A percentile compares a stretch with the other conserved stretches of the same genome.
These are phyloP conservation scores for Massarina eburnea DNA, from an alignment of 2,329 filamentous ascomycete genomes.

Conservation along the genomic window DNA sequence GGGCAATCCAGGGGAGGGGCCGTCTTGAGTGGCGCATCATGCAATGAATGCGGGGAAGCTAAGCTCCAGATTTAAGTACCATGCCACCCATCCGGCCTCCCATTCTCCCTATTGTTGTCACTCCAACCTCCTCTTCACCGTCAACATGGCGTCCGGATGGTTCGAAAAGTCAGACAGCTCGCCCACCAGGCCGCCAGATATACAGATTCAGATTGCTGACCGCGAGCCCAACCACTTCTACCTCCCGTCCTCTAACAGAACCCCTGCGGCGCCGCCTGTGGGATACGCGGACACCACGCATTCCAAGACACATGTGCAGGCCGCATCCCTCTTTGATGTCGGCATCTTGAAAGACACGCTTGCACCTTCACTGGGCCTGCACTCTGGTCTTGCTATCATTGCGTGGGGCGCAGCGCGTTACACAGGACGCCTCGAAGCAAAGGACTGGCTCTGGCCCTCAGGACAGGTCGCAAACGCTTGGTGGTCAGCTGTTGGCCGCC, in stretches of 20 bases:
- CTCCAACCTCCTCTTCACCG: conserved; percentile 2
- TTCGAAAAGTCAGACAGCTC: conserved; percentile 24
- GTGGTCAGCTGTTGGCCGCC: conserved; percentile 61
- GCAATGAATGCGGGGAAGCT: conserved; percentile 12
- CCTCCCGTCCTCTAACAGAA: conserved; percentile 27
- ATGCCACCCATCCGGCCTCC: no score
- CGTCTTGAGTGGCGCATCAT: conserved; percentile 6
- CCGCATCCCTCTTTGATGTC: conserved; percentile 42
- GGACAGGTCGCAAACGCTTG: conserved; percentile 60
- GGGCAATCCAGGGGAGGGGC: conserved; percentile 9
- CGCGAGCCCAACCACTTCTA: conserved; percentile 37
- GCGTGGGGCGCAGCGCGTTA: conserved; percentile 56
- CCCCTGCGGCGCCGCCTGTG: conserved; percentile 9
- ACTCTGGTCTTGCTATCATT: conserved; percentile 54
- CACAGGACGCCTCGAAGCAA: conserved; percentile 59
- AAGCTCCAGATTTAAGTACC: conserved; percentile 14
- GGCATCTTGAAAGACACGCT: conserved; percentile 58
- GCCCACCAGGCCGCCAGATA: conserved; percentile 27
- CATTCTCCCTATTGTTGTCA: conserved; percentile 3
- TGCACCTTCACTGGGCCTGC: conserved; percentile 57
- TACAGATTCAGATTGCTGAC: conserved; percentile 35
- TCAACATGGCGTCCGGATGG: conserved; percentile 32
- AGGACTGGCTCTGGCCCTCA: conserved; percentile 62
- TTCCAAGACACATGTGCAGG: conserved; percentile 35
- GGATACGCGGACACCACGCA: conserved; percentile 30